Base-by-base conservation (phyloP, 306 rosid genomes). In the Lotus japonicus region DNA sequence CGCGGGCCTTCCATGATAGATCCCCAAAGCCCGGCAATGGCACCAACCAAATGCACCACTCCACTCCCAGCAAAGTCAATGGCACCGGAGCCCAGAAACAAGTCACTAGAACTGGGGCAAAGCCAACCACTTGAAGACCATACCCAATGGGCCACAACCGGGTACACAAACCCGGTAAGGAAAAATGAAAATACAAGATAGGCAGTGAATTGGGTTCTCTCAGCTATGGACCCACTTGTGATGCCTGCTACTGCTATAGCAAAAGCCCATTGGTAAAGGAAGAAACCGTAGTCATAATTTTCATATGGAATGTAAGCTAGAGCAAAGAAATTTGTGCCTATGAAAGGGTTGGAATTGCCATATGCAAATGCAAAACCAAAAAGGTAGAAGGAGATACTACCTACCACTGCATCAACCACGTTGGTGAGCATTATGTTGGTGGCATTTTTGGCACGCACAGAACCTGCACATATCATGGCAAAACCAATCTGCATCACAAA, bases 391-490 rank as follows among this genome's bases (percentile, higher is more conserved):
- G 95, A 90, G 53, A 90, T 86, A 79, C 95, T 85, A 15, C 95
- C 95, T 44, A 84, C 92, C 12, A 80, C 92, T 0, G 92, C 95
- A 68, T 90, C 92, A 18, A 90, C 92, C 4, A 88, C 88, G 31
- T 90, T 90, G 57, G 92, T 85, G 13, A 90, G 90, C 92, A 89
- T 87, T 35, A 87, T 89, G 83, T 87, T 90, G 81, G 84, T 59
- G 51, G 95, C 86, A 62, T 88, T 91, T 80, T 88, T 91, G 75
- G 97, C 95, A 8, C 90, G 81, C 10, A 88, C 95, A 0, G 95
- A 90, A 33, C 95, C 97, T 0, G 97, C 92, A 52, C 92, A 90
- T 57, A 88, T 85, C 97, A 91, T 86, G 33, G 95, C 95, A 41
- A 91, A 91, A 35, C 97, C 92, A 23, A 86, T 77, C 58, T 91